Evolutionary conservation across 495 filamentous ascomycete species (phyloP).

Genomic region (Podospora fimiseda): DNA sequence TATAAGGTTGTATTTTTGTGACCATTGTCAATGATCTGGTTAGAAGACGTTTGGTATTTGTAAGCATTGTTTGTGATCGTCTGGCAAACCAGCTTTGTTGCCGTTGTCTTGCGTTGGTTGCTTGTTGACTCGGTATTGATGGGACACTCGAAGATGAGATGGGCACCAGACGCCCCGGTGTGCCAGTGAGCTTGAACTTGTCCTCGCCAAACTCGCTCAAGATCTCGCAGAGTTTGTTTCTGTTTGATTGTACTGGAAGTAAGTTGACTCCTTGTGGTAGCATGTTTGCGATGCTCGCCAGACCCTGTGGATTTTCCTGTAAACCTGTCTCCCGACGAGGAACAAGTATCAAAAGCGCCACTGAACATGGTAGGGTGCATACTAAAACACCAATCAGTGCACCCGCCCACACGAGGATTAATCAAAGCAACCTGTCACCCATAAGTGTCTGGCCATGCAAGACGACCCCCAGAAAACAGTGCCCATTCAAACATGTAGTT

Average conservation of each 20-base stretch:
- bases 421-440: conserved; percentile 3
- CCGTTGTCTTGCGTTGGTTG: too few species aligned
- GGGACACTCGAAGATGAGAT: too few species aligned
- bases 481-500: conserved; percentile 6
- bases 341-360: neutral
- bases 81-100: too few species aligned
- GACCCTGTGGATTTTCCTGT: neutral
- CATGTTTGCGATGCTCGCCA: neutral
- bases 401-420: conserved; percentile 5
- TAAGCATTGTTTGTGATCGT: too few species aligned
- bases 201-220: too few species aligned
- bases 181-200: too few species aligned
- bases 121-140: too few species aligned
- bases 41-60: too few species aligned
- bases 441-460: conserved; percentile 1
- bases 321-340: neutral
- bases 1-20: neutral
- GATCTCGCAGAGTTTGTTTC: neutral
- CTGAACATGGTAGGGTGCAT: neutral
- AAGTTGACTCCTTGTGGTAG: neutral
- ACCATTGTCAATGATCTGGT: too few species aligned
- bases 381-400: neutral
- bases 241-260: neutral
- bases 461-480: conserved; percentile 4
- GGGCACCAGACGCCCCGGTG: too few species aligned